These are phyloP conservation scores for Chaetomium tenue DNA, from an alignment of 495 filamentous ascomycete genomes.

Conservation along the genomic window DNA sequence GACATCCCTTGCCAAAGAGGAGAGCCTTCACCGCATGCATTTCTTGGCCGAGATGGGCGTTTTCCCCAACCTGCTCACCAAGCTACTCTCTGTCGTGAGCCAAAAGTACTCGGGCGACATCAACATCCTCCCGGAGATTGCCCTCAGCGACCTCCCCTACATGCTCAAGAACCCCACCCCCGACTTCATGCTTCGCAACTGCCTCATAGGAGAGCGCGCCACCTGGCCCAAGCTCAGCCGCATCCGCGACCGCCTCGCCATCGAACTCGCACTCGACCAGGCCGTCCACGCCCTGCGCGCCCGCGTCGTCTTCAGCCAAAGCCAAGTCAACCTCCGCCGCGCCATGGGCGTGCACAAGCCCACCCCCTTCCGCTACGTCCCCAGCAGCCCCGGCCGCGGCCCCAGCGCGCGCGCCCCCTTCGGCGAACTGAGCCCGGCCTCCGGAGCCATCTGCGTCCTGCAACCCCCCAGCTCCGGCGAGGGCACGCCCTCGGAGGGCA, in stretches of 20 bases:
- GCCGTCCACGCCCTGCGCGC: conserved; percentile 75
- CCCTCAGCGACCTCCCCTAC: conserved; percentile 67
- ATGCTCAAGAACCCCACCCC: conserved; percentile 83
- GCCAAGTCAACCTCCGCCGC: conserved; percentile 60
- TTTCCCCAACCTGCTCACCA: conserved; percentile 77
- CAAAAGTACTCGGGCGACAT: conserved; percentile 96
- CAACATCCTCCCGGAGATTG: conserved; percentile 82
- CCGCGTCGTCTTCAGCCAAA: conserved; percentile 75
- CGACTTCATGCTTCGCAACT: conserved; percentile 82
- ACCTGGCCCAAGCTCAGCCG: conserved; percentile 87
- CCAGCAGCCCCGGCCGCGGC: neutral
- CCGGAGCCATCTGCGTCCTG: neutral
- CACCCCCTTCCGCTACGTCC: neutral
- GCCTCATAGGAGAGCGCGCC: conserved; percentile 73
- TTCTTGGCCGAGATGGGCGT: conserved; percentile 78
- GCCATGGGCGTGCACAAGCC: conserved; percentile 37
- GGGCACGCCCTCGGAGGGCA: conserved; percentile 13
- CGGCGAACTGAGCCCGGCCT: neutral
- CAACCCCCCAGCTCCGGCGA: conserved; percentile 21
- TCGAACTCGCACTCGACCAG: conserved; percentile 81
- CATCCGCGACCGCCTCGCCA: conserved; percentile 77
- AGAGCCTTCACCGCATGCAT: conserved; percentile 77
- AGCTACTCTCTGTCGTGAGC: conserved; percentile 73
- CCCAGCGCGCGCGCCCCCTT: neutral
- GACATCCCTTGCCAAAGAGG: conserved; percentile 71